A percentile compares a stretch with the other conserved stretches of the same genome.
Conservation (phyloP, 441 rosid species). For the Gossypium davidsonii region DNA sequence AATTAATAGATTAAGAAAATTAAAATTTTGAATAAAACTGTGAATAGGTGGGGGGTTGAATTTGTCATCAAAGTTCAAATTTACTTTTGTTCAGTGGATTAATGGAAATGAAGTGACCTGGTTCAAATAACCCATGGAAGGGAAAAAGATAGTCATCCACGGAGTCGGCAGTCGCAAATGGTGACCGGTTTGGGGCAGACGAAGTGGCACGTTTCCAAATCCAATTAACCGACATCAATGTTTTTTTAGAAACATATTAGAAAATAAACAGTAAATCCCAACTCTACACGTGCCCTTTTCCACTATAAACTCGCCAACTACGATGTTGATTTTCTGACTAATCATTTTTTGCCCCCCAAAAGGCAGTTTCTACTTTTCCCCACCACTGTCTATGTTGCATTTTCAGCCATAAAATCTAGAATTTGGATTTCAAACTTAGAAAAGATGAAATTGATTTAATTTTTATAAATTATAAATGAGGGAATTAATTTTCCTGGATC, state of each 20-base stretch:
- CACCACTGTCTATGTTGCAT: background rate
- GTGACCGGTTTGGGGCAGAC: conserved; percentile 22
- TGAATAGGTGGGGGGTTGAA: no score
- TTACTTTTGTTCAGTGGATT: background rate
- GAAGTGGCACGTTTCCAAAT: conserved; percentile 15
- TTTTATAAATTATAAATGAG: background rate
- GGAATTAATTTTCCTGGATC: no score
- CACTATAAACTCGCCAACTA: background rate
- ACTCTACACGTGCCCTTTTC: conserved; percentile 12
- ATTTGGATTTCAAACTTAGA: background rate
- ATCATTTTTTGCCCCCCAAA: conserved; percentile 6
- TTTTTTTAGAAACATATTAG: background rate
- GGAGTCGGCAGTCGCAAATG: conserved; percentile 29
- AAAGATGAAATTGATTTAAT: background rate
- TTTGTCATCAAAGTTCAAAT: no score
- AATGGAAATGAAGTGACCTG: background rate
- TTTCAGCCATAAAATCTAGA: background rate
- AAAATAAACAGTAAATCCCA: background rate
- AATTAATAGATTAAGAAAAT: no score
- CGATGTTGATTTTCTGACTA: background rate
- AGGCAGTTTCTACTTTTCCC: background rate
- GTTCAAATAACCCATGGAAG: background rate
- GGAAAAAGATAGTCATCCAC: conserved; percentile 4
- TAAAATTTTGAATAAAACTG: no score
- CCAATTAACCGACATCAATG: background rate